Base-by-base conservation (phyloP, 352 stramenopile genomes). In the Phytophthora brassicae region DNA sequence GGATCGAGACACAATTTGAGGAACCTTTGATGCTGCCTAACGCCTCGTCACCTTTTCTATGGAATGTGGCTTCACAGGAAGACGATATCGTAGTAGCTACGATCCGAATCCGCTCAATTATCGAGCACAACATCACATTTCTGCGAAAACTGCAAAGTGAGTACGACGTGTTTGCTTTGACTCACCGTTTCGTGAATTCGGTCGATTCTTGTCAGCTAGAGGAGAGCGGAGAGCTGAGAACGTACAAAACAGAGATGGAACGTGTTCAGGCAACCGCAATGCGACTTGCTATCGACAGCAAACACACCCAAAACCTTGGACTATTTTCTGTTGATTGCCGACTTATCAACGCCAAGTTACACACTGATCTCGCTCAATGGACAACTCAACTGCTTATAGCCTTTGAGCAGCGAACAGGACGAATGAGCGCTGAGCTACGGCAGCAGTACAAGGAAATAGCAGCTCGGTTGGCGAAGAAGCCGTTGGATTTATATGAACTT, bases 401-500 rank as follows among this genome's bases (percentile, higher is more conserved):
- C 0, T 94, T 91, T 67, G 69, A 86, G 16, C 69, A 86, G 8
- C 36, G 68, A 29, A 90, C 81, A 1, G 49, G 74, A 1, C 62
- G 56, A 0, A 68, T 80, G 43, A 90, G 88, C 28, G 48, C 66
- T 0, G 75, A 85, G n/a, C 60, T 91, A 26, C 70, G 81, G 0
- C 74, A 89, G 7, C 68, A 86, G 29, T 94, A 91, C 59, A 92
- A 94, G 38, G 81, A 92, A 19, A 79, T 91, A 11, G 83, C 81
- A 6, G 76, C 68, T 26, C 62, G 67, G 29, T 56, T 94, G 0
- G 68, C 75, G 0, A 90, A 84, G 53, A 84, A 83, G 19, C 83
- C 85, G 0, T 57, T 86, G 19, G 78, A 92, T 61, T 66, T 92
- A 22, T 84, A 92, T 38, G 85, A 94, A 23, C 70, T 94, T 1